phyloP scores from a whole-genome alignment of 1,284 basidiomycete genomes.

The Trichosporon inkin region DNA sequence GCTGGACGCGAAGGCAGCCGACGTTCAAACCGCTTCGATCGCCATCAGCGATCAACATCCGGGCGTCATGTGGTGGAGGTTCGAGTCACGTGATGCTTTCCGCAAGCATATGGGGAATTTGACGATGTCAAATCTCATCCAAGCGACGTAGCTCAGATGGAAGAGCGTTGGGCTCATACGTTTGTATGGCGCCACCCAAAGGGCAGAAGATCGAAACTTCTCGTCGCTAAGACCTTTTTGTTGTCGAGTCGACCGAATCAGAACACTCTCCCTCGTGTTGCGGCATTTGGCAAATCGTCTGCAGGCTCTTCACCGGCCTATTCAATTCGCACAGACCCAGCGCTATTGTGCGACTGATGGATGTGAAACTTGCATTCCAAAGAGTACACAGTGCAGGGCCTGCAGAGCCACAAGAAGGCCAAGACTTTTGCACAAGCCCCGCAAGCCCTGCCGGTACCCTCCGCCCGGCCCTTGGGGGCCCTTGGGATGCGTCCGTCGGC shows the following conservation, averaged over 20 bases:
- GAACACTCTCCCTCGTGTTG: neutral
- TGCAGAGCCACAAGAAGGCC: neutral
- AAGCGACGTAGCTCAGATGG: constrained; percentile 9
- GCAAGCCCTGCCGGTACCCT: neutral
- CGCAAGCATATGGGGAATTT: too few species aligned
- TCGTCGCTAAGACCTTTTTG: constrained; percentile 6
- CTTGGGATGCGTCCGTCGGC: neutral
- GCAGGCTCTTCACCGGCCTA: neutral
- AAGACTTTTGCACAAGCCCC: neutral
- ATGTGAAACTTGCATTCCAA: neutral
- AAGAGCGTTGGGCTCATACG: constrained; percentile 7
- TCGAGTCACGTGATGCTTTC: too few species aligned
- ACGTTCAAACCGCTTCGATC: too few species aligned
- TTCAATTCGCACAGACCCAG: too few species aligned
- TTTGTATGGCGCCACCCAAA: constrained; percentile 3
- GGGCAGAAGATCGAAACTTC: constrained; percentile 9
- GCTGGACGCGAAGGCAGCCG: too few species aligned
- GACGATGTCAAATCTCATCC: too few species aligned
- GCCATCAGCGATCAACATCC: too few species aligned
- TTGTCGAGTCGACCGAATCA: neutral
- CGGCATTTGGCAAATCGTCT: neutral
- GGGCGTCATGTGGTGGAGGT: too few species aligned
- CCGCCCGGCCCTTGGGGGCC: neutral
- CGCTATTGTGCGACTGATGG: neutral
- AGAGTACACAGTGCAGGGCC: too few species aligned